Conservation (phyloP, 345 rosid species). For the Aegle marmelos region DNA sequence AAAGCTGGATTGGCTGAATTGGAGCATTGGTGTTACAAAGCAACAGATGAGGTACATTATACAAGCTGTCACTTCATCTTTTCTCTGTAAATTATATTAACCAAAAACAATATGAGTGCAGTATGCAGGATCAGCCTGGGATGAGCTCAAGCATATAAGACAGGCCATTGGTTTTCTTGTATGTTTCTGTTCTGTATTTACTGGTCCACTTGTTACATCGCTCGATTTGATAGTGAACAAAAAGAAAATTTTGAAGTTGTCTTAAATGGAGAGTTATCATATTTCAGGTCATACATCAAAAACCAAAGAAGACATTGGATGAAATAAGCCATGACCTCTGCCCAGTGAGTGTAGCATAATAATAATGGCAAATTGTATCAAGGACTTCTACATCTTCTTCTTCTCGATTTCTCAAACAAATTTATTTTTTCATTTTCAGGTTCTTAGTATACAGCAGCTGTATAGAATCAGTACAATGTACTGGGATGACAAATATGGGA, state of each 20-base stretch:
- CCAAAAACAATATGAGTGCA: slow-evolving; percentile 26
- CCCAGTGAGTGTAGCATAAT: slow-evolving; percentile 53
- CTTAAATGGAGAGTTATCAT: slow-evolving; percentile 9
- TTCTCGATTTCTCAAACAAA: neutral
- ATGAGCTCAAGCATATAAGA: slow-evolving; percentile 88
- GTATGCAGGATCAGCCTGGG: slow-evolving; percentile 98
- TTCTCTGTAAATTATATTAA: neutral
- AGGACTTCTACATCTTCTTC: neutral
- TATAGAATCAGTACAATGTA: slow-evolving; percentile 92
- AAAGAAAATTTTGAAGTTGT: neutral
- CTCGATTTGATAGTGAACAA: slow-evolving; percentile 1
- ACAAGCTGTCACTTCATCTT: slow-evolving; percentile 10
- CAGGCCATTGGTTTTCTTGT: slow-evolving; percentile 97
- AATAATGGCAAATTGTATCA: neutral
- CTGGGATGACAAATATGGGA: slow-evolving; percentile 97
- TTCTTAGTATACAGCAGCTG: slow-evolving; percentile 84
- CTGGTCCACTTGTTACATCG: neutral
- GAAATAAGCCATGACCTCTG: slow-evolving; percentile 93
- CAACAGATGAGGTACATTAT: slow-evolving; percentile 80
- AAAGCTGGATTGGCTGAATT: slow-evolving; percentile 91
- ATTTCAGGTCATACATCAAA: slow-evolving; percentile 87
- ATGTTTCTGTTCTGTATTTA: slow-evolving; percentile 13
- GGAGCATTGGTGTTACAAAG: slow-evolving; percentile 93
- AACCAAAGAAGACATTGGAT: slow-evolving; percentile 80
- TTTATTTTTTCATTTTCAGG: slow-evolving; percentile 35